Evolutionary conservation across 208 protist species (phyloP).

Genomic region (Angomonas deanei): DNA sequence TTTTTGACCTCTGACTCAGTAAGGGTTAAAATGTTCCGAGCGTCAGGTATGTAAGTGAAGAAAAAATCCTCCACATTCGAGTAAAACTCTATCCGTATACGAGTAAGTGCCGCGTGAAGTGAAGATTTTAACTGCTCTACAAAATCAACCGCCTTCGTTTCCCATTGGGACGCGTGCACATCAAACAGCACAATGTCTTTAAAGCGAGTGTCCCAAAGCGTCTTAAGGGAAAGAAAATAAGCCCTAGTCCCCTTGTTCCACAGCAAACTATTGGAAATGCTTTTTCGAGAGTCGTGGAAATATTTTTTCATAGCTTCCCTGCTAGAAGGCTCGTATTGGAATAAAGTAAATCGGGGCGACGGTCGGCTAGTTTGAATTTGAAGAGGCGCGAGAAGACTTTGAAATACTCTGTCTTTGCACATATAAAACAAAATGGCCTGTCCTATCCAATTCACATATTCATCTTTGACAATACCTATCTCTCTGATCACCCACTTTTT

Average conservation of each 20-base stretch:
- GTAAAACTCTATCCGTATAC: slow-evolving; percentile 82
- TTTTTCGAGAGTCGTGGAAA: slow-evolving; percentile 27
- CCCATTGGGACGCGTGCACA: slow-evolving; percentile 20
- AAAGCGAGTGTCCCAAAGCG: slow-evolving; percentile 57
- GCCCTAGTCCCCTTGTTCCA: slow-evolving; percentile 41
- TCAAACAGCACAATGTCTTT: slow-evolving; percentile 49
- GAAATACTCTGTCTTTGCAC: slow-evolving; percentile 56
- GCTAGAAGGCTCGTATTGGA: neutral
- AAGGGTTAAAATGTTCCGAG: slow-evolving; percentile 30
- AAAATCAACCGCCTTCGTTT: slow-evolving; percentile 48
- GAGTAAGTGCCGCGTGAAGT: slow-evolving; percentile 57
- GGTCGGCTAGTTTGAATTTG: slow-evolving; percentile 22
- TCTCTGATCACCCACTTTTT: slow-evolving; percentile 50
- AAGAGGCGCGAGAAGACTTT: slow-evolving; percentile 56
- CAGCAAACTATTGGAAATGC: slow-evolving; percentile 30
- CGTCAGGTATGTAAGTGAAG: slow-evolving; percentile 32
- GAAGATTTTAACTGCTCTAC: slow-evolving; percentile 40
- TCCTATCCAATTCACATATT: slow-evolving; percentile 48
- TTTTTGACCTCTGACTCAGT: slow-evolving; percentile 25
- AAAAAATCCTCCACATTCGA: slow-evolving; percentile 71
- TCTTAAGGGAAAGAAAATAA: slow-evolving; percentile 58
- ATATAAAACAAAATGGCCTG: slow-evolving; percentile 80
- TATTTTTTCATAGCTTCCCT: neutral
- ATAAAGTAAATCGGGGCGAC: neutral
- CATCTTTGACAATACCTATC: slow-evolving; percentile 55